Evolutionary conservation across 148 eudicot species (phyloP).

Genomic region (Amaranthus palmeri): DNA sequence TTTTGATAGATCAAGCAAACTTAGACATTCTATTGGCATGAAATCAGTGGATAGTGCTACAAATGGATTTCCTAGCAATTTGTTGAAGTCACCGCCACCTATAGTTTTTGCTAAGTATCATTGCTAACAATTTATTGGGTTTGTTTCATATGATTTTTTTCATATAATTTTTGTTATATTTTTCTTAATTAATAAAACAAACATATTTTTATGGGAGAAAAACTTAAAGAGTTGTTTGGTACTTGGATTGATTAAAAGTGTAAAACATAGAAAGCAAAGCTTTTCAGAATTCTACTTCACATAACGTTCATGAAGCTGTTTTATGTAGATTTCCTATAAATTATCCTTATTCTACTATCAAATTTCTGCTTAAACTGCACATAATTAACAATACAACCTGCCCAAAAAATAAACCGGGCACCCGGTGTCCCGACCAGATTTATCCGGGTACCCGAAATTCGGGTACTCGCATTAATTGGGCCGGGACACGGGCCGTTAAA

Average conservation of each 20-base stretch:
- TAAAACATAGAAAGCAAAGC: neutral
- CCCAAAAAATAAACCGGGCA: no score
- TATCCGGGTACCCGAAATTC: no score
- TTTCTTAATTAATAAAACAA: neutral
- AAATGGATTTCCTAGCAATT: slow-evolving; percentile 56
- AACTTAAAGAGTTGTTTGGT: neutral
- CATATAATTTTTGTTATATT: neutral
- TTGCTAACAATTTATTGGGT: neutral
- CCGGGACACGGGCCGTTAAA: no score
- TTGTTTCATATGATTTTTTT: neutral
- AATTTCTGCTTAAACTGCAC: no score
- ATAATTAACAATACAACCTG: no score
- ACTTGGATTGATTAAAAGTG: neutral
- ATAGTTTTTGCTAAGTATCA: slow-evolving; percentile 10
- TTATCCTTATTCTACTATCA: no score
- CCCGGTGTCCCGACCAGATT: no score
- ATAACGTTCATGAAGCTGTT: no score
- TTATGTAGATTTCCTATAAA: no score
- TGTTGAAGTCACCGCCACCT: slow-evolving; percentile 58
- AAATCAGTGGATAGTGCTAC: slow-evolving; percentile 42
- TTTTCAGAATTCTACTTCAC: no score
- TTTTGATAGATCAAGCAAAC: slow-evolving; percentile 34
- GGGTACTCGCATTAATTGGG: no score
- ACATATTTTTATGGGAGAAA: neutral
- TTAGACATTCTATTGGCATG: slow-evolving; percentile 43